These are phyloP conservation scores for Sporothrix euskadiensis DNA, from an alignment of 2,329 filamentous ascomycete genomes.

Conservation along the genomic window DNA sequence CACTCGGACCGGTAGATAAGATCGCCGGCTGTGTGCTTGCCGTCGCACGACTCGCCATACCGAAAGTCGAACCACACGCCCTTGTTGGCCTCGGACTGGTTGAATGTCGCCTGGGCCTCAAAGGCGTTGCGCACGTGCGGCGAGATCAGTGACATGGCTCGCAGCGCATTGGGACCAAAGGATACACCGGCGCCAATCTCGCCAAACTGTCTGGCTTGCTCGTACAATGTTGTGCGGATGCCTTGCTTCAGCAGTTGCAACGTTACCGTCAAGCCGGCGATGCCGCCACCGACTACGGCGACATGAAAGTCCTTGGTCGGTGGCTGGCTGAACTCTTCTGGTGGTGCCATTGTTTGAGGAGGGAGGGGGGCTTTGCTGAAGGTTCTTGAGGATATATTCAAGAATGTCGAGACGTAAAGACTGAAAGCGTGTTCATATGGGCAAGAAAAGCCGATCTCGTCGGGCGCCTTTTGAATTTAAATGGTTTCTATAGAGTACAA, in stretches of 20 bases:
- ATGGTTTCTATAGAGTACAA: too few species aligned
- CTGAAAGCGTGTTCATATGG: too few species aligned
- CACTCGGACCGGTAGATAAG: background rate
- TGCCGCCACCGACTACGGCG: background rate
- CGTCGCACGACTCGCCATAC: background rate
- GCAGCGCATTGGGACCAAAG: background rate
- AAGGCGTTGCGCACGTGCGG: background rate
- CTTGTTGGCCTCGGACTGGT: background rate
- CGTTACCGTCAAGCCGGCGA: background rate
- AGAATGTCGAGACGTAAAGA: too few species aligned
- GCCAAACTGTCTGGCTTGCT: background rate
- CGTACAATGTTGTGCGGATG: background rate
- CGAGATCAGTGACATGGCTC: background rate
- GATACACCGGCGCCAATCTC: background rate
- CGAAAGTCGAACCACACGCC: background rate
- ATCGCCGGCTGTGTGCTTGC: background rate
- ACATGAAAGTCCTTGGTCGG: background rate
- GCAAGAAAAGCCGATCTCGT: too few species aligned
- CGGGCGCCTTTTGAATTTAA: too few species aligned
- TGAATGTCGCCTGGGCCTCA: background rate
- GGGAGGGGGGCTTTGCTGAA: background rate
- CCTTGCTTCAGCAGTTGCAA: background rate
- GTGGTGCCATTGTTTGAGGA: background rate
- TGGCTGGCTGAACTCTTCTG: background rate
- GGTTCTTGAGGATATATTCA: too few species aligned